Conservation (phyloP, 2,329 filamentous ascomycete species). For the Phyllosticta ampelicida region DNA sequence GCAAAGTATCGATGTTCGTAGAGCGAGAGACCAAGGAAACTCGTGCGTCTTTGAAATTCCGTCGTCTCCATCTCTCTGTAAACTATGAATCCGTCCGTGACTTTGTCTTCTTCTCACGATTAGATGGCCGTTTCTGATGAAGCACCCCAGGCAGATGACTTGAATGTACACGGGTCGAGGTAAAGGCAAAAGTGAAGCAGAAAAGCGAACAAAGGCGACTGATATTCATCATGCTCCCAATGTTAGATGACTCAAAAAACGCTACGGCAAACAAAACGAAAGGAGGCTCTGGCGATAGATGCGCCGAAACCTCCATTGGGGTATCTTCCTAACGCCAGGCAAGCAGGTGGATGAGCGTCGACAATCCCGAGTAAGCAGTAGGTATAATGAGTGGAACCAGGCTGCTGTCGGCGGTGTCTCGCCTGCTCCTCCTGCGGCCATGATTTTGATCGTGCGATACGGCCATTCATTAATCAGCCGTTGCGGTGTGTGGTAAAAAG, state of each 20-base stretch:
- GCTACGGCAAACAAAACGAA: neutral
- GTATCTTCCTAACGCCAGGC: neutral
- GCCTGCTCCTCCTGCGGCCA: neutral
- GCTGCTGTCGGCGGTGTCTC: neutral
- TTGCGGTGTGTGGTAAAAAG: neutral
- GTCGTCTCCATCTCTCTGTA: neutral
- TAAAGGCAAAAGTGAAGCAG: neutral
- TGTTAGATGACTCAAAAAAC: neutral
- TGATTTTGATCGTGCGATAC: neutral
- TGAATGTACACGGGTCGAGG: neutral
- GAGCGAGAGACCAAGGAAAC: neutral
- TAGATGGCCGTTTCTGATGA: neutral
- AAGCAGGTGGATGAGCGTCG: neutral
- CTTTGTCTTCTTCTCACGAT: neutral
- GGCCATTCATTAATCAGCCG: neutral
- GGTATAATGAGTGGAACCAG: neutral
- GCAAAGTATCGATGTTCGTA: neutral
- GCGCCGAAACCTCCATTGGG: neutral
- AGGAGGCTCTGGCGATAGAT: neutral
- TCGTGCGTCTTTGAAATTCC: neutral
- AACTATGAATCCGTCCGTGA: neutral
- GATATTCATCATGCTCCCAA: neutral
- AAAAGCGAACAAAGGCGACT: neutral
- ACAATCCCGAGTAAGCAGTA: neutral
- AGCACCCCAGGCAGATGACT: neutral